Base-by-base conservation (phyloP, 2,329 filamentous ascomycete species). In the Didymella pomorum region DNA sequence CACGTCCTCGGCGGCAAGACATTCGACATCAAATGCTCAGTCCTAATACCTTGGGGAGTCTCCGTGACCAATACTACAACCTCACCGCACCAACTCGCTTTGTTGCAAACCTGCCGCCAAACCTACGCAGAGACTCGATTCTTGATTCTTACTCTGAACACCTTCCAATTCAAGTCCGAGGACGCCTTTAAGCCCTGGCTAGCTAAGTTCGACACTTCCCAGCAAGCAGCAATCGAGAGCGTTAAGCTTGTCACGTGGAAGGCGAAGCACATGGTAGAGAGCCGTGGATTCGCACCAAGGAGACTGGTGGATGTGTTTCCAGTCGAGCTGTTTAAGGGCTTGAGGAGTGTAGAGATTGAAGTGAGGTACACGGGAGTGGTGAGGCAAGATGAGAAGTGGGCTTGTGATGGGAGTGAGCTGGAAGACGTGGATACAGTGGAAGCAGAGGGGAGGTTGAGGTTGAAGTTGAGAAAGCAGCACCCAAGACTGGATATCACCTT, bases 61-160 rank as follows among this genome's bases (percentile, higher is more conserved):
- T 14, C 20, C 1, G 42, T 42, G 1, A 28, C 18, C n/a, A 52
- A 55, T 12, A 8, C 25, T 20, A 51, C 51, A 6, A 25, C 35
- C 28, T 18, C 35, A n/a, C 21, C 29, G 11, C 48, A 60, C 35
- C 29, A 8, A 8, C 51, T 60, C 23, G 41, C 52, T 1, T 39
- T 60, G 3, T 52, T 60, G 6, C 52, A 39, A 18, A 60, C 57
- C 2, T 52, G 47, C 21, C 60, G 61, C 21, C 61, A 63, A 21
- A 49, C 56, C 33, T 58, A 63, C 23, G 9, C 54, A 11, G 61
- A 63, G 45, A 53, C 55, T 42, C 47, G 65, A 1, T 44, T 58
- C 3, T 8, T 58, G 0, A 43, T 44, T 2, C 48, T 29, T 29
- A 23, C 23, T 11, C 2, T 5, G 3, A 58, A 58, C 11, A 31